Base-by-base conservation (phyloP, 2,329 filamentous ascomycete species). In the Aureobasidium sp. region DNA sequence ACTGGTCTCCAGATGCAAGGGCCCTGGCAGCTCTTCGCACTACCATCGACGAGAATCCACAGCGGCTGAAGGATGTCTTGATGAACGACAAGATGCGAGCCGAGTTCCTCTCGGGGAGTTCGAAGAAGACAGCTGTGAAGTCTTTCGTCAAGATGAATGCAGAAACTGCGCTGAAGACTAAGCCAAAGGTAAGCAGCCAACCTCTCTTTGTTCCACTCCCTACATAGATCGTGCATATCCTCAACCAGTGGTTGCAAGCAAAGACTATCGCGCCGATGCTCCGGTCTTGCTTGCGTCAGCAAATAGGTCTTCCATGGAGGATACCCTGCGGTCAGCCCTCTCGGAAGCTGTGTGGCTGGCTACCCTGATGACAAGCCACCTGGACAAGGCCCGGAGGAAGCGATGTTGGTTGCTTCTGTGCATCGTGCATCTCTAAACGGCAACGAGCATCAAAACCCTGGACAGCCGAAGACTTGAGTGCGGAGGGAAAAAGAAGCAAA, bases 121-220 rank as follows among this genome's bases (percentile, higher is more conserved):
- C 78, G 60, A 77, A 79, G 55, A 79, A 83, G 60, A 80, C 85
- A 63, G 79, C 83, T 64, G 73, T 94, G 5, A 80, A 83, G 66
- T 88, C 87, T 1, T 96, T 96, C 73, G 80, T 83, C 27, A 48
- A 36, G 21, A 78, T 81, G 66, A 97, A 96, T 69, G 77, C 83
- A 65, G 84, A 86, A 63, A 88, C 84, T 64, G 90, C 91, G 15
- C 78, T 97, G 55, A 96, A 95, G 79, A 93, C 85, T 41, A 87
- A 87, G 70, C 92, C 92, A 5, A 93, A 92, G 84, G 90, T 91
- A 73, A 72, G 81, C 76, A 50, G 16, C 15, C 41, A 62, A 53
- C 52, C 37, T 57, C 27, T 48, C 54, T 25, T 37, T 58, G 30
- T 21, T 39, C 54, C 41, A 36, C 30, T 48, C 30, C 5, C 2